Evolutionary conservation across 2,329 filamentous ascomycete genomes (phyloP), one percentile per base, ranked within the genome.

Genomic region (Fusarium sp.): DNA sequence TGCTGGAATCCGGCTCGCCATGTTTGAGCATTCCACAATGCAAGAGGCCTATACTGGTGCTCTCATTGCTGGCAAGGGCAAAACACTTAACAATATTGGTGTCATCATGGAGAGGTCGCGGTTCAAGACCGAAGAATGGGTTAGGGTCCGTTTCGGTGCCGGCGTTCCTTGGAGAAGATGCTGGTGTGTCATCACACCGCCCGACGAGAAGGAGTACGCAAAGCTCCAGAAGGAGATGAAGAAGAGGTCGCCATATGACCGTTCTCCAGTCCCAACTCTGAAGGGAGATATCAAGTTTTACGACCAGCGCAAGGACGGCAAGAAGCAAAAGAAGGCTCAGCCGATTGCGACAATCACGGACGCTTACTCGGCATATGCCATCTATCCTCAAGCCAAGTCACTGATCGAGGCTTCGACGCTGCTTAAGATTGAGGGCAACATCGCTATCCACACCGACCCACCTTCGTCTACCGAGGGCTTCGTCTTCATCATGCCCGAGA

Each of bases 1-100:
- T 1, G 93, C 97, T 18, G 95, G 93, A 52, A 98, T 99, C 76
- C 92, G 97, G 56, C 90, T 99, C 25, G 90, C 96, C 78, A 97
- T 98, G 90, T 98, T 92, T 82, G 97, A 99, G 85, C 94, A 98
- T 80, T 92, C 95, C 2, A 95, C 94, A 0, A 86, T 99, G 36
- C 96, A 98, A 81, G 97, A 99, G 84, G 95, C 97, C 1, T 99
- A 99, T 81, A 99, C 97, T 0, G 97, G 97, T 8, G 96, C 96
- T 22, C 86, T 99, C 52, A 97, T 99, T 80, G 97, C 97, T 13
- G 97, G 95, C 64, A 98, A 98, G 84, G 97, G 95, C 67, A 97
- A 95, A 82, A 84, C 85, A 1, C 84, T 99, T 63, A 98, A 98
- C 85, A 97, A 95, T 80, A 98, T 98, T 80, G 93, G 93, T 76